Conservation (phyloP, 768 basidiomycete genomes). For the Suillus subaureus region DNA sequence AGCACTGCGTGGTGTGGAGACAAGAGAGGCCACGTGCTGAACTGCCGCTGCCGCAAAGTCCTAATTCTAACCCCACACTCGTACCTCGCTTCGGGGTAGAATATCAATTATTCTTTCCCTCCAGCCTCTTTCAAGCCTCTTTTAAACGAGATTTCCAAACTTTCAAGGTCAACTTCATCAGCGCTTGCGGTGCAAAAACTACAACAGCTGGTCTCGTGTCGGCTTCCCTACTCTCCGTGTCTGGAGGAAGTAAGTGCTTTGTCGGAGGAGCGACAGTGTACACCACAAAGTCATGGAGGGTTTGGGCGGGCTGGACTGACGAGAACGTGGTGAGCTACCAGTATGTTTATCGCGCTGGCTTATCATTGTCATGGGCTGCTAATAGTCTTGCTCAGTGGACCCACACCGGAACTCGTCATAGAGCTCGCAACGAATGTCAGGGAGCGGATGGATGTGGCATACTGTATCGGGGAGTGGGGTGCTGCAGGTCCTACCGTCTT, state of each 20-base stretch:
- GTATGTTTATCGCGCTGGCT: constrained; percentile 7
- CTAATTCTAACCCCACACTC: too few relatives aligned
- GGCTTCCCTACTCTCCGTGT: constrained; percentile 18
- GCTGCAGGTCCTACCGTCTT: constrained; percentile 21
- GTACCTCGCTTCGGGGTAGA: too few relatives aligned
- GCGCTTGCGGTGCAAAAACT: constrained; percentile 23
- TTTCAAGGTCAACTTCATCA: constrained; percentile 14
- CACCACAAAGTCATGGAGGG: constrained; percentile 15
- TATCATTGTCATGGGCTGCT: not conserved
- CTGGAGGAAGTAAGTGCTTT: constrained; percentile 23
- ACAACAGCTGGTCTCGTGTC: constrained; percentile 25
- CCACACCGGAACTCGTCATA: constrained; percentile 19
- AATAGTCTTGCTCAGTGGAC: constrained; percentile 15
- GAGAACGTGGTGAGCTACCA: constrained; percentile 16
- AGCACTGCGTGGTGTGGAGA: too few relatives aligned
- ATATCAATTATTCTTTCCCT: too few relatives aligned
- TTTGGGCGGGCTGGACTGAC: constrained; percentile 23
- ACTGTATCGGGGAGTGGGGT: constrained; percentile 23
- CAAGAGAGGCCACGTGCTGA: too few relatives aligned
- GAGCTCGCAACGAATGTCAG: constrained; percentile 17
- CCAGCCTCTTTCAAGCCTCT: constrained; percentile 18
- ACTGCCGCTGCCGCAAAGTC: too few relatives aligned
- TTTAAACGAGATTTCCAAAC: constrained; percentile 14
- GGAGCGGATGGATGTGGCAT: constrained; percentile 17
- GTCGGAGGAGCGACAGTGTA: constrained; percentile 21